These are phyloP conservation scores for Xylaria sp. DNA, from an alignment of 2,329 filamentous ascomycete genomes.

Conservation along the genomic window DNA sequence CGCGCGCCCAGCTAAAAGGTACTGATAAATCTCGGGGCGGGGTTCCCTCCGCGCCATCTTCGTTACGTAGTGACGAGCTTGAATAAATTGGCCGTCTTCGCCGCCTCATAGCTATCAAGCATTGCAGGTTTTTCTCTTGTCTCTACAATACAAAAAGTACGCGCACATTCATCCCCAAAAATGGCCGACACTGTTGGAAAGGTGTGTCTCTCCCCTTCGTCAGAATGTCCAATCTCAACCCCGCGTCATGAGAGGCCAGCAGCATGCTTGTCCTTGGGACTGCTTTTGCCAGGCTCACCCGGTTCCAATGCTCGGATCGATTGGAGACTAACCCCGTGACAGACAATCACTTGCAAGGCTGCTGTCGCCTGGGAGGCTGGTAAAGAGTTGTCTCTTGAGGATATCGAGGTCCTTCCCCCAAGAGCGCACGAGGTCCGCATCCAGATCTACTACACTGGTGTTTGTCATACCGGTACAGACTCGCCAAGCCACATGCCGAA, in stretches of 20 bases:
- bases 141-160: background rate
- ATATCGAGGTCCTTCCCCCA: conserved; percentile 89
- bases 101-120: background rate
- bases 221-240: conserved; percentile 3
- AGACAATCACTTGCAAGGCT: conserved; percentile 97
- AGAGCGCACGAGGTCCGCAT: conserved; percentile 95
- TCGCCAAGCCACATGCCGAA: conserved; percentile 32
- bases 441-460: conserved; percentile 95
- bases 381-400: conserved; percentile 86
- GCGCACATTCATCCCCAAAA: conserved; percentile 27
- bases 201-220: conserved; percentile 44
- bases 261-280: background rate
- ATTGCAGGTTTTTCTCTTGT: background rate
- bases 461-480: conserved; percentile 89
- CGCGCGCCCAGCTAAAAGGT: conserved; percentile 12
- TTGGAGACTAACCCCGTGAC: conserved; percentile 23
- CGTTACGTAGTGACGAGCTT: background rate
- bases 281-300: background rate
- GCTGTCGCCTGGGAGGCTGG: conserved; percentile 97
- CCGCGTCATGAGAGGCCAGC: conserved; percentile 12
- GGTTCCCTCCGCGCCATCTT: conserved; percentile 25
- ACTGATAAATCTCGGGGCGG: conserved; percentile 29
- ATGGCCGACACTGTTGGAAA: conserved; percentile 61
- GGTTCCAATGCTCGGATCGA: background rate
- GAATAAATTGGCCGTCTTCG: conserved; percentile 20